Percentiles rank a stretch among this genome's conserved stretches.
These are phyloP conservation scores for Citrus cavaleriei DNA, from an alignment of 345 rosid species.

Conservation along the genomic window DNA sequence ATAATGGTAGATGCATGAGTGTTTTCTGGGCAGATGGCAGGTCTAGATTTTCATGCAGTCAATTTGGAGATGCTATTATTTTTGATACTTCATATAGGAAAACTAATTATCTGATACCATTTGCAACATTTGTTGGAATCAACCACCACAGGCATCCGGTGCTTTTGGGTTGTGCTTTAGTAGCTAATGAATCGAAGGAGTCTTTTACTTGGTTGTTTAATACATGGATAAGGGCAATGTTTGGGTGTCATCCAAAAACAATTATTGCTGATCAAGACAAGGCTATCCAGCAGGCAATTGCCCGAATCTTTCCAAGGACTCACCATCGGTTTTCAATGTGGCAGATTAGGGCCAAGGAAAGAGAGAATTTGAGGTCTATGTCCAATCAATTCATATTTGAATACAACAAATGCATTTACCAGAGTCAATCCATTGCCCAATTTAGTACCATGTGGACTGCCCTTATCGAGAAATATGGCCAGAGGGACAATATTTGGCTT, in stretches of 20 bases:
- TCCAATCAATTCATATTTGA: constrained; percentile 55
- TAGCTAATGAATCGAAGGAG: constrained; percentile 72
- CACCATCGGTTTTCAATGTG: constrained; percentile 75
- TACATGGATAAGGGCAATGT: constrained; percentile 85
- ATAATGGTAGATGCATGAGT: constrained; percentile 58
- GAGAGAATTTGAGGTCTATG: constrained; percentile 51
- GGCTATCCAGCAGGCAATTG: constrained; percentile 67
- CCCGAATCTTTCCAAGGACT: constrained; percentile 65
- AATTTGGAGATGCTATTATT: constrained; percentile 69
- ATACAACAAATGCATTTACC: constrained; percentile 67
- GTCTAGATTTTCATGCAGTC: constrained; percentile 83
- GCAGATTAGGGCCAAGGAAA: constrained; percentile 68
- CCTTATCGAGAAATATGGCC: constrained; percentile 54
- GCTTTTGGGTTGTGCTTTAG: constrained; percentile 80
- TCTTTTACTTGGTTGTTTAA: constrained; percentile 72
- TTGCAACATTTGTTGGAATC: constrained; percentile 76
- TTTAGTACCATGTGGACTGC: constrained; percentile 66
- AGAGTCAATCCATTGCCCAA: constrained; percentile 59
- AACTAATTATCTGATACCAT: constrained; percentile 56
- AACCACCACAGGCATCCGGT: constrained; percentile 90
- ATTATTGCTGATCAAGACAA: constrained; percentile 82
- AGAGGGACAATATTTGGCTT: constrained; percentile 64
- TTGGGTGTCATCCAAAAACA: constrained; percentile 63
- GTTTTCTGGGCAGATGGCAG: constrained; percentile 92
- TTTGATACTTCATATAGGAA: constrained; percentile 78